A percentile compares a stretch with the other conserved stretches of the same genome.
Conservation (phyloP, 1,284 basidiomycete genomes). For the Microbotryum silenes-acaulis region DNA sequence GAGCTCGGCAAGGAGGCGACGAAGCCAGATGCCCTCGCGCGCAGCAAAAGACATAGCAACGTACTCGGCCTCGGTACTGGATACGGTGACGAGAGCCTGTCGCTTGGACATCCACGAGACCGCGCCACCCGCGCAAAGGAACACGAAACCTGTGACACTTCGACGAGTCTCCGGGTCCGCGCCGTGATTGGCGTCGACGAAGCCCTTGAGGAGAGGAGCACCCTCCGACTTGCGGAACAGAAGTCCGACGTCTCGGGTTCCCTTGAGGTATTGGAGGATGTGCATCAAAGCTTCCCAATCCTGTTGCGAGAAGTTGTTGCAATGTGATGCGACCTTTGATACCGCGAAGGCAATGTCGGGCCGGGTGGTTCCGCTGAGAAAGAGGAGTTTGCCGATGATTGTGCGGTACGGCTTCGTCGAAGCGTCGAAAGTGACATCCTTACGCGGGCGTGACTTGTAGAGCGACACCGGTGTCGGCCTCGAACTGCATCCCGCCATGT, state of each 20-base stretch:
- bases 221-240: constrained; percentile 15
- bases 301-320: constrained; percentile 30
- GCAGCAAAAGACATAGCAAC: constrained; percentile 47
- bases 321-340: constrained; percentile 40
- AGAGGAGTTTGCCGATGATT: constrained; percentile 44
- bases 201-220: constrained; percentile 38
- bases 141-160: constrained; percentile 44
- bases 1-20: constrained; percentile 34
- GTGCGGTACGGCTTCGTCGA: constrained; percentile 33
- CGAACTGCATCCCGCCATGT: constrained; percentile 34
- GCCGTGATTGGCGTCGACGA: constrained; percentile 46
- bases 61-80: constrained; percentile 46
- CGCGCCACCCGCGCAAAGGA: constrained; percentile 36
- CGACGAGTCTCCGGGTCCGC: constrained; percentile 36
- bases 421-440: neutral
- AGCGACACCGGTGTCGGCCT: constrained; percentile 4
- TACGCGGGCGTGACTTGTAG: constrained; percentile 13
- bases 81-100: constrained; percentile 42
- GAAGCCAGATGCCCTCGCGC: constrained; percentile 44
- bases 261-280: constrained; percentile 46
- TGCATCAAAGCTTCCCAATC: constrained; percentile 45
- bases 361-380: constrained; percentile 42
- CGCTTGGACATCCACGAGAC: constrained; percentile 44
- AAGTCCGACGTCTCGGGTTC: constrained; percentile 46
- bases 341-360: constrained; percentile 47